phyloP scores from a whole-genome alignment of 768 basidiomycete genomes.

The Auricularia sp. region DNA sequence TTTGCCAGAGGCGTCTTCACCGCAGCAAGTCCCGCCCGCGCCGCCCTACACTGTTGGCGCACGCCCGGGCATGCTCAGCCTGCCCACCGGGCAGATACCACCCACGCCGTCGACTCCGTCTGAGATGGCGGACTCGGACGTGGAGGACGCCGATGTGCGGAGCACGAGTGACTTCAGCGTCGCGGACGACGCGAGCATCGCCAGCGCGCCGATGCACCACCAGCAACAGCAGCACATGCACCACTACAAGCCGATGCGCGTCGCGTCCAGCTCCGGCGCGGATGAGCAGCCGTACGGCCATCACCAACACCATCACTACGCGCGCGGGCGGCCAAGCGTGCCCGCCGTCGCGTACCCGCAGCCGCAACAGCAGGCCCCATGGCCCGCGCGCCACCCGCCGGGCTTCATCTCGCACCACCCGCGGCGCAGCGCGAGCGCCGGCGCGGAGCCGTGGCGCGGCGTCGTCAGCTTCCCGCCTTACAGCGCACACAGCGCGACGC shows the following conservation, averaged over 20 bases:
- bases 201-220: neutral
- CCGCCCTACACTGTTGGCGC: neutral
- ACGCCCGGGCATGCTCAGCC: neutral
- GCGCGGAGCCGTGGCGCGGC: conserved; percentile 1
- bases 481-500: neutral
- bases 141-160: neutral
- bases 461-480: neutral
- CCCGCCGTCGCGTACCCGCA: neutral
- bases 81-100: conserved; percentile 3
- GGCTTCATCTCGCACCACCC: conserved; percentile 1
- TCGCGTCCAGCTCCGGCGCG: neutral
- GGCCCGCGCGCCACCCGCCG: neutral
- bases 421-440: conserved; percentile 1
- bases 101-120: neutral
- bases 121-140: neutral
- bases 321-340: neutral
- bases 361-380: neutral
- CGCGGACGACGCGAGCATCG: neutral
- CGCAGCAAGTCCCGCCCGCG: neutral
- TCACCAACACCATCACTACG: neutral
- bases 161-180: neutral
- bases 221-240: conserved; percentile 1
- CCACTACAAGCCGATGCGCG: neutral
- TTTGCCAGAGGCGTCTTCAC: neutral
- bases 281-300: neutral